Percentiles rank a stretch among this genome's conserved stretches.
These are phyloP conservation scores for Iris macrosiphon DNA, from an alignment of 106 monocot species.

Conservation along the genomic window DNA sequence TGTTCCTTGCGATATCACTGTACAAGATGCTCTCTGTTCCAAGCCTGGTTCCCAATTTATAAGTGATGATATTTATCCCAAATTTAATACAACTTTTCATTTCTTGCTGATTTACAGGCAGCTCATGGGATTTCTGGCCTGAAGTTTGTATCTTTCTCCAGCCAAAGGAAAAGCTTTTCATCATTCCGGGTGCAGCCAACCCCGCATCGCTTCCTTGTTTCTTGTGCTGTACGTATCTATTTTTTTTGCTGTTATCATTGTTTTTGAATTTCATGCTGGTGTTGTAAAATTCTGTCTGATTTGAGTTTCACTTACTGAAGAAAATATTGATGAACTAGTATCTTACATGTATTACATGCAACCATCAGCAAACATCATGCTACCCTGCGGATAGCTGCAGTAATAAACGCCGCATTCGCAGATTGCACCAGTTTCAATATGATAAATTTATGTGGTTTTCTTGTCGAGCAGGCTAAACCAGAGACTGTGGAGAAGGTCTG, in stretches of 20 bases:
- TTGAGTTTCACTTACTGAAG: not conserved
- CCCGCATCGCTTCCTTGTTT: conserved; percentile 9
- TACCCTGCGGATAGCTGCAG: no score
- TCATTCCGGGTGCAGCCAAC: conserved; percentile 5
- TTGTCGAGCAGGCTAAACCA: conserved; percentile 42
- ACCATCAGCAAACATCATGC: no score
- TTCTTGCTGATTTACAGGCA: conserved; percentile 5
- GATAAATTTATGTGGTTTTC: not conserved
- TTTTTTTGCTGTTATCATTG: not conserved
- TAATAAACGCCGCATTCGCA: no score
- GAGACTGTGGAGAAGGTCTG: conserved; percentile 68
- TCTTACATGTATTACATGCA: not conserved
- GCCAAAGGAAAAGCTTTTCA: conserved; percentile 11
- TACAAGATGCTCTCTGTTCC: no score
- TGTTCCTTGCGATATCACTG: no score
- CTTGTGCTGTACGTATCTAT: conserved; percentile 12
- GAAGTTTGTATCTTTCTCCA: conserved; percentile 18
- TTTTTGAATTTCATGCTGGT: not conserved
- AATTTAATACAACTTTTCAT: no score
- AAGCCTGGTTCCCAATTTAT: no score
- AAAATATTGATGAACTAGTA: not conserved
- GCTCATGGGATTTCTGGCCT: conserved; percentile 11
- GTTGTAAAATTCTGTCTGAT: not conserved
- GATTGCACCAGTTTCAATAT: not conserved
- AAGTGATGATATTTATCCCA: no score